Conservation (phyloP, 768 basidiomycete species). For the Termitomyces sp. region DNA sequence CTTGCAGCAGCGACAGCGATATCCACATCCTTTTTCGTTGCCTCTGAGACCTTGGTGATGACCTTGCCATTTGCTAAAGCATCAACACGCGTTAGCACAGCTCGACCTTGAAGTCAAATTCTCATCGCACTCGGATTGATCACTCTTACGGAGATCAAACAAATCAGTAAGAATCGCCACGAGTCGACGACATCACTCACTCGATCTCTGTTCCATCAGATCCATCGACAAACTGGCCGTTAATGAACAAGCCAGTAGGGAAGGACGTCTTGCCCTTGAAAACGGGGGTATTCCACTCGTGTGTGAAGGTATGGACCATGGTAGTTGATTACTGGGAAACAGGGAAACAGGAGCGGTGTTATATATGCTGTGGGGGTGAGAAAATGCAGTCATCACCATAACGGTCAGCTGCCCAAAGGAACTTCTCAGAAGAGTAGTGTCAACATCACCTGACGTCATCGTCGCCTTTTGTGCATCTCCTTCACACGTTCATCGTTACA, state of each 20-base stretch:
- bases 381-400: not conserved
- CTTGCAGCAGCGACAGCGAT: slow-evolving; percentile 64
- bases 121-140: slow-evolving; percentile 41
- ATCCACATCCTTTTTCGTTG: slow-evolving; percentile 66
- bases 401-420: slow-evolving; percentile 1
- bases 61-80: slow-evolving; percentile 54
- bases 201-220: slow-evolving; percentile 51
- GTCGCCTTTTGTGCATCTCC: not conserved
- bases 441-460: not conserved
- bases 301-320: slow-evolving; percentile 30
- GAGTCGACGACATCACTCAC: slow-evolving; percentile 29
- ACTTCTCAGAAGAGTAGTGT: not conserved
- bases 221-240: slow-evolving; percentile 61
- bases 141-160: slow-evolving; percentile 31
- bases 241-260: slow-evolving; percentile 69
- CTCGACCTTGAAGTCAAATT: not conserved
- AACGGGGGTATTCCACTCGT: slow-evolving; percentile 46
- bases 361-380: not conserved
- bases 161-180: not conserved
- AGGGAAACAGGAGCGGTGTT: not conserved
- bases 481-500: not conserved
- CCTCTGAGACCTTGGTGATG: slow-evolving; percentile 54
- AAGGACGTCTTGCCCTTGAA: slow-evolving; percentile 59
- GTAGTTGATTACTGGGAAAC: slow-evolving; percentile 6
- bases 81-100: slow-evolving; percentile 6